Evolutionary conservation across 768 basidiomycete species (phyloP).

Genomic region (Russula sp.): DNA sequence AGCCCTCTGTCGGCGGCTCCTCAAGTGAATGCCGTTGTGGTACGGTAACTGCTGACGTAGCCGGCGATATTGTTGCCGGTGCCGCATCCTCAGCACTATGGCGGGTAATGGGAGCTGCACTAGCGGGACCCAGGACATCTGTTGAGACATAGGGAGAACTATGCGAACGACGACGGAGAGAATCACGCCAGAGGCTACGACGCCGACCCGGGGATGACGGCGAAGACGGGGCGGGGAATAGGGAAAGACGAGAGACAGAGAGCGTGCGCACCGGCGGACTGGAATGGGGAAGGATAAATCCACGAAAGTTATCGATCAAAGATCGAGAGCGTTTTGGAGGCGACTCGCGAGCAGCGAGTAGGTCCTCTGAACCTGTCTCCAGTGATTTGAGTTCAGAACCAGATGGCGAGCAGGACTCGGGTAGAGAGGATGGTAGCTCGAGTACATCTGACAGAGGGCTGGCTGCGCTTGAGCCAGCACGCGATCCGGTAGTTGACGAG

Average conservation of each 20-base stretch:
- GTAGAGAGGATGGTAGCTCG: constrained; percentile 24
- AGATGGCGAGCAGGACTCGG: constrained; percentile 25
- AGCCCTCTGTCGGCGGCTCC: neutral
- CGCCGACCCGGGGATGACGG: constrained; percentile 10
- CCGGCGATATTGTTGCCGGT: neutral
- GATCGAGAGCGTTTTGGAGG: constrained; percentile 41
- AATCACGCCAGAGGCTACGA: constrained; percentile 8
- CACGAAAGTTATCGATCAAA: constrained; percentile 57
- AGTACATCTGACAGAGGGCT: constrained; percentile 13
- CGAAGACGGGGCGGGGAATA: neutral
- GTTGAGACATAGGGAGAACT: constrained; percentile 16
- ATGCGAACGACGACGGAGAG: constrained; percentile 18
- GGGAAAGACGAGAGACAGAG: constrained; percentile 18
- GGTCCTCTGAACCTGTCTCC: constrained; percentile 27
- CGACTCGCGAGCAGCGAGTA: constrained; percentile 20
- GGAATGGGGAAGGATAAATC: constrained; percentile 38
- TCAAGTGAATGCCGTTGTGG: neutral
- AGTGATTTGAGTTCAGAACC: constrained; percentile 11
- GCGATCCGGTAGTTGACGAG: constrained; percentile 17
- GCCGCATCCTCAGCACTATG: neutral
- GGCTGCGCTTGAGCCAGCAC: constrained; percentile 8
- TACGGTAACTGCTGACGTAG: neutral
- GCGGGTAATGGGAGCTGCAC: neutral
- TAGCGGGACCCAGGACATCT: constrained; percentile 2
- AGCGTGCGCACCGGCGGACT: constrained; percentile 21